A percentile compares a stretch with the other conserved stretches of the same genome.
Evolutionary conservation across 768 basidiomycete species (phyloP).

Genomic region (Hygrocybe coccinea): DNA sequence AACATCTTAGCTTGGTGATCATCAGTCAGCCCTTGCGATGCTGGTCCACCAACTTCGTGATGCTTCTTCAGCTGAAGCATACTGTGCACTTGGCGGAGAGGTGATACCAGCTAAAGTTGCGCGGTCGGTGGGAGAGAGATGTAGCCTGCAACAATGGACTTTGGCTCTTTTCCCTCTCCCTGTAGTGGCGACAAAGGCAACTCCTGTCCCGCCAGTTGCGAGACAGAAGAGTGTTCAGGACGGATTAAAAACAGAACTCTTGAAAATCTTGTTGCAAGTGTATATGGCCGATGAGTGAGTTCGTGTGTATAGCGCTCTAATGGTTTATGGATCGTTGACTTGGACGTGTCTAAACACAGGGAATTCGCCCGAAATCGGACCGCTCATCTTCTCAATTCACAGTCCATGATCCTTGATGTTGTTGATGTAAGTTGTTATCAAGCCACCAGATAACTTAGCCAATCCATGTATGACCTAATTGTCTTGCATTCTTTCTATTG

Average conservation of each 20-base stretch:
- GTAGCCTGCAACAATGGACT: constrained; percentile 51
- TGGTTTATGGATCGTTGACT: neutral
- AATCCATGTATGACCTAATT: neutral
- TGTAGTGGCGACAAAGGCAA: constrained; percentile 18
- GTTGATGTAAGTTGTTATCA: constrained; percentile 53
- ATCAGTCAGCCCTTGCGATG: constrained; percentile 57
- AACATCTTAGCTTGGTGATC: constrained; percentile 36
- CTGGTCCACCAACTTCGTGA: constrained; percentile 73
- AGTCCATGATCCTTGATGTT: constrained; percentile 72
- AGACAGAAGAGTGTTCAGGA: constrained; percentile 42
- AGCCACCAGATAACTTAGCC: constrained; percentile 1
- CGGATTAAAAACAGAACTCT: constrained; percentile 49
- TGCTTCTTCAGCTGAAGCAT: constrained; percentile 73
- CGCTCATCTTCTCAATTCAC: constrained; percentile 69
- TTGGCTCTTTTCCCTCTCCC: constrained; percentile 38
- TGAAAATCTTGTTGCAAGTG: constrained; percentile 71
- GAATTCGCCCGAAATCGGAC: constrained; percentile 53
- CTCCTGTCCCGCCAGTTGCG: constrained; percentile 19
- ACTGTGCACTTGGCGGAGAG: constrained; percentile 76
- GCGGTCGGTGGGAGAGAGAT: constrained; percentile 27
- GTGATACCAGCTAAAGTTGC: constrained; percentile 62
- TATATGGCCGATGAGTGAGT: constrained; percentile 77
- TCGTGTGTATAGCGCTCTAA: constrained; percentile 1
- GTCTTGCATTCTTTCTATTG: neutral
- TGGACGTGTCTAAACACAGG: constrained; percentile 29